Evolutionary conservation across 805 yeast genomes (phyloP), one percentile per base, ranked within the genome.

Genomic region (Scheffersomyces coipomensis): DNA sequence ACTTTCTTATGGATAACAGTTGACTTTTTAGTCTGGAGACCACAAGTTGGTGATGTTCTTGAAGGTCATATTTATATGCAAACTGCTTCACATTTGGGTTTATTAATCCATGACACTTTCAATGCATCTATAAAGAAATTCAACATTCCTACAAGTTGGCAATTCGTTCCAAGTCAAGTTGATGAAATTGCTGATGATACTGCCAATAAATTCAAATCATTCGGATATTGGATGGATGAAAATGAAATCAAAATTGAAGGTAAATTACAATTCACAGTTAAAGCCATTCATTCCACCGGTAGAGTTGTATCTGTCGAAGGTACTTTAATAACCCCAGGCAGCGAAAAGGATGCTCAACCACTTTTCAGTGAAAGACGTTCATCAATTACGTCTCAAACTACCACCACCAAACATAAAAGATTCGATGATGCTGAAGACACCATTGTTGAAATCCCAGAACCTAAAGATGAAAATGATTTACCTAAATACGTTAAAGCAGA

Each of bases 1-100:
- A 76, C 91, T 21, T 93, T 85, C 61, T 57, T 85, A 37, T 93
- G 99, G 98, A 74, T 88, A 33, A 67, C 79, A 3, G 95, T 85
- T 7, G 93, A 88, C 38, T 72, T 93, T 34, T 71, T 88, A 40
- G 78, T 89, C 35, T 93, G 99, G 98, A 79, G 76, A 52, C 99
- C 99, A 4, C 79, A 79, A 51, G 70, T 80, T n/a, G 97, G 95
- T 3, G 97, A 93, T 56, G 66, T 74, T 1, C 65, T 93, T 15
- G 95, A 90, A 60, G 99, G 99, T 10, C 76, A 81, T 71, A 76
- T 85, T 39, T 88, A 88, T 67, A 82, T 91, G 78, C 97, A 91
- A 68, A 83, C 96, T 2, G 96, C 95, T 13, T 84, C 96, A 6
- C 99, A 93, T 58, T 85, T 93, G 52, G 98, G 97, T 44, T 71